These are phyloP conservation scores for Tricholomella constricta DNA, from an alignment of 768 basidiomycete species.

Conservation along the genomic window DNA sequence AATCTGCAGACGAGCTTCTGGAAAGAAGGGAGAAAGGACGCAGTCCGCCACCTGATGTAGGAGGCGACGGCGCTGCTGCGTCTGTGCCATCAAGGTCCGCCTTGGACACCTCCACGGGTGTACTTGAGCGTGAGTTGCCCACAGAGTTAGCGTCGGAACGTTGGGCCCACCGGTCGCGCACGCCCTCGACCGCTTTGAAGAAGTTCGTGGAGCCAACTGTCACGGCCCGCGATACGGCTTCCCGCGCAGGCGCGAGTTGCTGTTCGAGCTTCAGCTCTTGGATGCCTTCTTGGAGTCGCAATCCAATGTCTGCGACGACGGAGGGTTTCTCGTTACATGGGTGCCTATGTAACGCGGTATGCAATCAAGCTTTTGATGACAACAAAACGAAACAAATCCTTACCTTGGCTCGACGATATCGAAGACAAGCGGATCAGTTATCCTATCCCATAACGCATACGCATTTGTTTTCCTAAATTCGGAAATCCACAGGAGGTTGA, in stretches of 20 bases:
- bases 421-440: constrained; percentile 91
- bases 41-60: constrained; percentile 4
- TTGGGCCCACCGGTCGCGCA: constrained; percentile 69
- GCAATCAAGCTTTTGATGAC: neutral
- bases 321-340: constrained; percentile 92
- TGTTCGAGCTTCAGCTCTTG: constrained; percentile 93
- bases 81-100: constrained; percentile 33
- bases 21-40: constrained; percentile 20
- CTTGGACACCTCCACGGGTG: constrained; percentile 41
- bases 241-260: constrained; percentile 90
- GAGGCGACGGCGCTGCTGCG: constrained; percentile 5
- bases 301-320: constrained; percentile 86
- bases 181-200: constrained; percentile 89
- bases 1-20: constrained; percentile 4
- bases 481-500: constrained; percentile 84
- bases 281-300: constrained; percentile 90
- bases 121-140: constrained; percentile 34
- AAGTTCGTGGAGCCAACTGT: constrained; percentile 75
- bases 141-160: constrained; percentile 25
- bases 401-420: constrained; percentile 95
- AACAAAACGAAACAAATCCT: constrained; percentile 14
- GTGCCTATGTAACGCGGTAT: constrained; percentile 53
- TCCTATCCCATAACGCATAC: constrained; percentile 85
- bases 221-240: constrained; percentile 81
- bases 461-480: constrained; percentile 90